Conservation (phyloP, 1,284 basidiomycete species). For the Leucoagaricus sp. region DNA sequence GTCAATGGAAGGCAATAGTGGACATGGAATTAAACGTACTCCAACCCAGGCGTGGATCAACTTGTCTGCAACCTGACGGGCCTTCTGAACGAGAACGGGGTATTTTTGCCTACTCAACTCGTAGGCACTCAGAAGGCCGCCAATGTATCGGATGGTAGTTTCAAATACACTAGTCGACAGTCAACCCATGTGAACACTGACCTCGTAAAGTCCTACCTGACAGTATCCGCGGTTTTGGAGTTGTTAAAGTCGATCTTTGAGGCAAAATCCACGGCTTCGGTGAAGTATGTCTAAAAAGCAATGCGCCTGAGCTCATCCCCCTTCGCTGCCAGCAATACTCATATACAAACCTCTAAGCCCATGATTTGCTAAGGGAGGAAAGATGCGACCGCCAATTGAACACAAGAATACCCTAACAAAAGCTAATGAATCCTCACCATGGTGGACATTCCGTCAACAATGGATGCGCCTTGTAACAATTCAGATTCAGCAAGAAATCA, state of each 20-base stretch:
- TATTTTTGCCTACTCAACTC: conserved; percentile 72
- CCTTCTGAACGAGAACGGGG: conserved; percentile 57
- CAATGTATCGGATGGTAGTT: conserved; percentile 84
- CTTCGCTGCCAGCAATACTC: conserved; percentile 51
- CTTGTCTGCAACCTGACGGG: conserved; percentile 72
- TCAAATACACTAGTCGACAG: conserved; percentile 69
- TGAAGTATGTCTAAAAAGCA: conserved; percentile 47
- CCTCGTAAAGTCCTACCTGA: conserved; percentile 47
- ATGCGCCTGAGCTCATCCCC: conserved; percentile 46
- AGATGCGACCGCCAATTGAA: neutral
- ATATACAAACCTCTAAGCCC: conserved; percentile 11
- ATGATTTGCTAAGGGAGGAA: conserved; percentile 6
- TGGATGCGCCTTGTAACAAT: conserved; percentile 51
- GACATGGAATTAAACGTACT: conserved; percentile 42
- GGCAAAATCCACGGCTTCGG: conserved; percentile 53
- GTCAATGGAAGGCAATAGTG: neutral
- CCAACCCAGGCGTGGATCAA: conserved; percentile 60
- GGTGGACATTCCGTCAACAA: conserved; percentile 64
- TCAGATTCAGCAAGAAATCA: neutral
- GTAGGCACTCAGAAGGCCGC: conserved; percentile 75
- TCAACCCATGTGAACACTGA: neutral
- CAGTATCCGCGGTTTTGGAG: conserved; percentile 50
- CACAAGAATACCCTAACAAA: too few relatives aligned
- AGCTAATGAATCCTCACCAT: conserved; percentile 61
- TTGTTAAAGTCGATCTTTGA: conserved; percentile 55